phyloP scores from a whole-genome alignment of 2,329 filamentous ascomycete species.

The Arthrinium phaeospermum region DNA sequence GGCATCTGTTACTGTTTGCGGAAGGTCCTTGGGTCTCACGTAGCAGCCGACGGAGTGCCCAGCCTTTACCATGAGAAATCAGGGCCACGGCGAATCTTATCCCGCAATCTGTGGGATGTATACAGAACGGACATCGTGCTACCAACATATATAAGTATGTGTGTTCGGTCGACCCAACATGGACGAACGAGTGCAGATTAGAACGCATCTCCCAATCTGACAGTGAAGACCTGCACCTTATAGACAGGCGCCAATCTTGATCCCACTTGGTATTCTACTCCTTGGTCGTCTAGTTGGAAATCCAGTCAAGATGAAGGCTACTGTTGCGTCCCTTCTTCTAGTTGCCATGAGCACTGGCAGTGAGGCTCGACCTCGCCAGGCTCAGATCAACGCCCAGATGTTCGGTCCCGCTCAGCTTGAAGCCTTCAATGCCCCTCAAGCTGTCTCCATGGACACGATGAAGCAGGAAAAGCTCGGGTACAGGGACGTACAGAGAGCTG shows the following conservation, averaged over 20 bases:
- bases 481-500: constrained; percentile 1
- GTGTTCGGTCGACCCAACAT: background rate
- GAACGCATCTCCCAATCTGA: background rate
- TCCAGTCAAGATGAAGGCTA: constrained; percentile 20
- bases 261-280: background rate
- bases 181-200: background rate
- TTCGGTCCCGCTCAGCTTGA: constrained; percentile 18
- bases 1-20: constrained; percentile 7
- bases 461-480: constrained; percentile 16
- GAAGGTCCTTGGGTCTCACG: background rate
- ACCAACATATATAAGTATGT: background rate
- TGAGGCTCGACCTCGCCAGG: constrained; percentile 9
- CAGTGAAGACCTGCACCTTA: background rate
- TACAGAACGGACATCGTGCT: background rate
- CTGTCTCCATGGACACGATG: constrained; percentile 20
- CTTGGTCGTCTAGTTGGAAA: background rate
- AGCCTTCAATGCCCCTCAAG: constrained; percentile 18
- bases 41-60: background rate
- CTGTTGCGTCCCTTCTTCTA: constrained; percentile 21
- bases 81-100: background rate
- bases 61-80: background rate
- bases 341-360: constrained; percentile 13
- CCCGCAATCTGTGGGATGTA: background rate
- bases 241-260: background rate
- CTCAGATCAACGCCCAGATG: background rate